A percentile compares a stretch with the other conserved stretches of the same genome.
Evolutionary conservation across 192 early-diverging fungal species (phyloP).

Genomic region (Phycomyces nitens): DNA sequence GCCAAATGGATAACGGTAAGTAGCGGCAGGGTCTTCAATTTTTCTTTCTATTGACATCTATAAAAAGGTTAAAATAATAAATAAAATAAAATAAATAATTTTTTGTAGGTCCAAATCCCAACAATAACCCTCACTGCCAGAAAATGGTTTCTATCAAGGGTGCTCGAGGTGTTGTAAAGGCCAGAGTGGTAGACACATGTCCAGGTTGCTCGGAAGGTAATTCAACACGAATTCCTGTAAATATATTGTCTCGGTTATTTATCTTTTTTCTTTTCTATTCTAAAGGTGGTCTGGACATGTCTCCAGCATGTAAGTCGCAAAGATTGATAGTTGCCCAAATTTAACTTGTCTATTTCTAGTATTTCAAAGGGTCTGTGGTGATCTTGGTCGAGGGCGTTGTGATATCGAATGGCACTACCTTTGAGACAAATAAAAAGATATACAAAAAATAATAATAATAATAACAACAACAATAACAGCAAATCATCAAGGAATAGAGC

Average conservation of each 20-base stretch:
- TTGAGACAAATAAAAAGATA: background rate
- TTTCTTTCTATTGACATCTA: background rate
- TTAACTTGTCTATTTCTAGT: slow-evolving; percentile 15
- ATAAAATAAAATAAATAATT: background rate
- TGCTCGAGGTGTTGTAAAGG: slow-evolving; percentile 1
- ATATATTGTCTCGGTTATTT: background rate
- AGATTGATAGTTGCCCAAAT: too few relatives aligned
- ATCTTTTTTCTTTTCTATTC: background rate
- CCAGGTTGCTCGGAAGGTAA: slow-evolving; percentile 20
- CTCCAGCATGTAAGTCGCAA: slow-evolving; percentile 25
- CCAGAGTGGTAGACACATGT: slow-evolving; percentile 23
- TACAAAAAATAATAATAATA: background rate
- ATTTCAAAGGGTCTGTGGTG: slow-evolving; percentile 21
- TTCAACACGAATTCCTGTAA: background rate
- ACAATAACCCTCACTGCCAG: slow-evolving; percentile 22
- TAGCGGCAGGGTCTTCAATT: background rate
- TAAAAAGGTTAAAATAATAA: too few relatives aligned
- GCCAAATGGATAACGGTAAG: slow-evolving; percentile 30
- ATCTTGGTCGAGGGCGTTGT: slow-evolving; percentile 13
- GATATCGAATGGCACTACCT: slow-evolving; percentile 24
- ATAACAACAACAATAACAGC: background rate
- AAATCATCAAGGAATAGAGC: background rate
- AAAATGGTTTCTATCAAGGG: slow-evolving; percentile 21
- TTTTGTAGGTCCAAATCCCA: slow-evolving; percentile 27
- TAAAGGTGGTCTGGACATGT: slow-evolving; percentile 25